Conservation (phyloP, 129 eudicot genomes). For the Flaveria trinervia region DNA sequence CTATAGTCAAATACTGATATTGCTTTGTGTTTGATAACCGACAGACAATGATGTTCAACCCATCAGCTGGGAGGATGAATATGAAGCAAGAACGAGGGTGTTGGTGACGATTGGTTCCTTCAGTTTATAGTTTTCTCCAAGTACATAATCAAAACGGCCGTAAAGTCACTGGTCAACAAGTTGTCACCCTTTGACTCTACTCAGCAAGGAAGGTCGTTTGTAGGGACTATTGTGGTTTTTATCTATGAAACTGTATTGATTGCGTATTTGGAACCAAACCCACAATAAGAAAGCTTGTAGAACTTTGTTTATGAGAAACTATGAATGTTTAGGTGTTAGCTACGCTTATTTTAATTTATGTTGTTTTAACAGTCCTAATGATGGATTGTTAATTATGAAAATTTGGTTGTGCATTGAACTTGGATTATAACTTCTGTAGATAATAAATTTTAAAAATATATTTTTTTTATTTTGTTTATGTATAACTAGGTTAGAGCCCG, state of each 20-base stretch:
- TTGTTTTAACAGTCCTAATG: too few relatives aligned
- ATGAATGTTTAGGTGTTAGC: slow-evolving; percentile 24
- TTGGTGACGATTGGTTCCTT: slow-evolving; percentile 37
- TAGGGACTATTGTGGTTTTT: slow-evolving; percentile 13
- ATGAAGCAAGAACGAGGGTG: slow-evolving; percentile 67
- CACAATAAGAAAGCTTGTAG: slow-evolving; percentile 35
- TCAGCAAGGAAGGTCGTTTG: slow-evolving; percentile 14
- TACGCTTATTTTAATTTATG: too few relatives aligned
- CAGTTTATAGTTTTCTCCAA: slow-evolving; percentile 21
- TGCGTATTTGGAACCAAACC: slow-evolving; percentile 27
- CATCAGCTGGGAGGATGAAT: slow-evolving; percentile 40
- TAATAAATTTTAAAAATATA: too few relatives aligned
- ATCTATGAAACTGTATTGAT: slow-evolving; percentile 25
- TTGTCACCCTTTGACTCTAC: slow-evolving; percentile 12
- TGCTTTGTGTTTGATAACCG: slow-evolving; percentile 2
- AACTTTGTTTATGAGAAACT: slow-evolving; percentile 32
- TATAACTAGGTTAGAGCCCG: too few relatives aligned
- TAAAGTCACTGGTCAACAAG: slow-evolving; percentile 24
- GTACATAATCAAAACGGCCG: slow-evolving; percentile 24
- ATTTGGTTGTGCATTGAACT: too few relatives aligned
- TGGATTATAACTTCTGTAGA: too few relatives aligned
- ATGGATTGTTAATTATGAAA: too few relatives aligned
- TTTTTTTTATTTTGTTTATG: too few relatives aligned
- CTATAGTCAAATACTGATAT: slow-evolving; percentile 13
- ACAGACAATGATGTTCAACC: slow-evolving; percentile 45